A percentile compares a stretch with the other conserved stretches of the same genome.
These are phyloP conservation scores for Sugiyamaella japonica DNA, from an alignment of 1,139 yeast genomes.

Conservation along the genomic window DNA sequence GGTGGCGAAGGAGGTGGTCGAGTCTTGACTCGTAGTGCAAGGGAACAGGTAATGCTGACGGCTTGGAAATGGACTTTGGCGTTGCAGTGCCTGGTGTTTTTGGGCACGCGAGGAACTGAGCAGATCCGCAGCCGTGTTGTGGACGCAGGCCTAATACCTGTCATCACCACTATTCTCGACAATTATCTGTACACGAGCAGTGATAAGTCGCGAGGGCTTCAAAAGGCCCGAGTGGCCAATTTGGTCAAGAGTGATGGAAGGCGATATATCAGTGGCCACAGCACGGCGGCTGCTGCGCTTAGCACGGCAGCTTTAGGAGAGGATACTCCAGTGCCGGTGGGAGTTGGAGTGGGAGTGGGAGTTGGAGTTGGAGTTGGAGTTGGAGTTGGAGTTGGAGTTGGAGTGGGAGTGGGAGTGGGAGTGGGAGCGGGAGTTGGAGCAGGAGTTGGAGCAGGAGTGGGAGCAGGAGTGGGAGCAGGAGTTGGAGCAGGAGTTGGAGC, in stretches of 20 bases:
- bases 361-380: not conserved
- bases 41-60: conserved; percentile 49
- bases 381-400: not conserved
- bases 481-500: no score
- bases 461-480: no score
- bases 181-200: conserved; percentile 45
- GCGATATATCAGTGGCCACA: conserved; percentile 8
- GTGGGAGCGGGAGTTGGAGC: no score
- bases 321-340: conserved; percentile 13
- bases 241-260: not conserved
- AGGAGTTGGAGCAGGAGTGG: no score
- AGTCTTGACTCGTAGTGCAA: conserved; percentile 10
- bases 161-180: conserved; percentile 87
- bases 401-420: not conserved
- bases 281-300: conserved; percentile 14
- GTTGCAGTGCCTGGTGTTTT: conserved; percentile 83
- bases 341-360: no score
- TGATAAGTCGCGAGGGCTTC: conserved; percentile 8
- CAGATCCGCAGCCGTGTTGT: conserved; percentile 80
- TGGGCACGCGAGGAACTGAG: conserved; percentile 93
- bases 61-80: conserved; percentile 98
- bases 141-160: conserved; percentile 86
- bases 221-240: not conserved
- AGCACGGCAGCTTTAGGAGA: conserved; percentile 12
- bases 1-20: no score